Evolutionary conservation across 2,329 filamentous ascomycete genomes (phyloP), one percentile per base, ranked within the genome.

Genomic region (Plectosphaerella sp.): DNA sequence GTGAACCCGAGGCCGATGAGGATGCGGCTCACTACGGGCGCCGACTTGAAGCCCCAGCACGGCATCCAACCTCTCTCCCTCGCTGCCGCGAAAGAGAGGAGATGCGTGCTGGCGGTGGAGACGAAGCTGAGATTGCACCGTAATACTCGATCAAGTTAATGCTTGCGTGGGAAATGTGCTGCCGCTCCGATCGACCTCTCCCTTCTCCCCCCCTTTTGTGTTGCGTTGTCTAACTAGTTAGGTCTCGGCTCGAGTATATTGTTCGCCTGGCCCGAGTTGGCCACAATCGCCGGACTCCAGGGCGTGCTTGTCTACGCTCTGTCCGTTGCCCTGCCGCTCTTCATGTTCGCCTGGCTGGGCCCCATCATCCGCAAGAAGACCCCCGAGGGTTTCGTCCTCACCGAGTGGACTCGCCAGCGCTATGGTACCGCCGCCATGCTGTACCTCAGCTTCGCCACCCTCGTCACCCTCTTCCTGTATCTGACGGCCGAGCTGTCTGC

Each of bases 131-230:
- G 89, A 93, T 87, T 86, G 87, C 84, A 94, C 89, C 89, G 89
- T 92, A 78, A 88, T 86, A 93, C 89, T 93, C 89, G 89, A 94
- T 89, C 89, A 94, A 94, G 89, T 89, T 93, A 94, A 93, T 91
- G 87, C 89, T 94, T 94, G 89, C 89, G 89, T 93, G 89, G 86
- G 89, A 88, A 93, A 92, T 80, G 89, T 93, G 89, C 88, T 92
- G 89, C 89, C 89, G 88, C 88, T 90, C 83, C 75, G 72, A 73
- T 67, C 70, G 68, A 65, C 61, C 63, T 67, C 64, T 61, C 59
- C 61, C 55, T 57, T 55, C 52, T 49, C 58, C 45, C 55, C 58
- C 57, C 60, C 60, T 51, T 9, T 33, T 33, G 8, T 12, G 28
- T 33, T 33, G 28, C 28, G 28, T 33, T 33, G 8, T 33, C 76